Base-by-base conservation (phyloP, 2,329 filamentous ascomycete genomes). In the Botrytis sinoallii region DNA sequence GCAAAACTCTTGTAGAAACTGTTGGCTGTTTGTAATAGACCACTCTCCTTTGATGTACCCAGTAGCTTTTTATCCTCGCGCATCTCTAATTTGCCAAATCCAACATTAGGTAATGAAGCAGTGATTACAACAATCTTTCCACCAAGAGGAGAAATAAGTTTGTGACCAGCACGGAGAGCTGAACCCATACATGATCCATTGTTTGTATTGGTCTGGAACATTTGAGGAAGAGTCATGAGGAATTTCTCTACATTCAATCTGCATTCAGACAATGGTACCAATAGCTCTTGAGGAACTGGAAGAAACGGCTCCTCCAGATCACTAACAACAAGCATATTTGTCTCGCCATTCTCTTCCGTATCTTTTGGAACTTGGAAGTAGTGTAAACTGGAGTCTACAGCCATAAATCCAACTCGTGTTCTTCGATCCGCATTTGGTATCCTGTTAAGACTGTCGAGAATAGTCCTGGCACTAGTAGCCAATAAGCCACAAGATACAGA, bases 1-100 rank as follows among this genome's bases (percentile, higher is more conserved):
- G 96, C 96, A 80, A 99, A 99, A 80, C 93, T 97, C 87, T 99
- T 99, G 88, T 98, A 99, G 84, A 98, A 99, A 81, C 93, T 94
- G 85, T 94, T 98, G 59, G 90, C 93, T 0, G 96, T 98, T 82
- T 98, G 95, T 70, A 99, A 85, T 46, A 99, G 87, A 75, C 88
- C 86, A 77, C 89, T 94, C 82, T 99, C 96, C 83, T 98, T 98
- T 77, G 92, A 94, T 1, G 96, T 99, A 52, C 96, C 96, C 38
- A 99, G 86, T 25, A 97, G 84, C 84, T 97, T 98, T 87, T 98
- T 98, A 83, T 99, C 95, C 83, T 98, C 95, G 79, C 96, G 89
- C 90, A 97, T 93, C 55, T 97, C 94, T 73, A 97, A 89, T 84
- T 95, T 95, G 74, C 95, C 96, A 76, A 92, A 90, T 74, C 96